phyloP scores from a whole-genome alignment of 371 early-diverging fungal species.

The Circinella minor region DNA sequence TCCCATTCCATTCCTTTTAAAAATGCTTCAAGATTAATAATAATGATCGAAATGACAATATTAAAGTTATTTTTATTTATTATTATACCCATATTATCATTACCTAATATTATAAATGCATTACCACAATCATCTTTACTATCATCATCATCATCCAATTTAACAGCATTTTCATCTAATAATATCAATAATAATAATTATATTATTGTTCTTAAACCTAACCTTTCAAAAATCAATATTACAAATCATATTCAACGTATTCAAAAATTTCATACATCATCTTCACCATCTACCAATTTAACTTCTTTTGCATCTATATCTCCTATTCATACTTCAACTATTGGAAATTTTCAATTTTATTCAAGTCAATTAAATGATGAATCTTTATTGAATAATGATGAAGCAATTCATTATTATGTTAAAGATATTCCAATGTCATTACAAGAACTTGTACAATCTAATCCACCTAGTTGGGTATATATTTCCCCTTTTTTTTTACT shows the following conservation, averaged over 20 bases:
- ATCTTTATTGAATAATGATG: constrained; percentile 15
- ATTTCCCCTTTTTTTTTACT: neutral
- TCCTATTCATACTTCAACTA: constrained; percentile 23
- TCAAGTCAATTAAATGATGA: constrained; percentile 35
- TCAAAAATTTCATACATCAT: constrained; percentile 19
- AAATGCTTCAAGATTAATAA: neutral
- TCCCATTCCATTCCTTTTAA: constrained; percentile 15
- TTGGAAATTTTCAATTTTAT: constrained; percentile 51
- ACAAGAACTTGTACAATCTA: constrained; percentile 47
- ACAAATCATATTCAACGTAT: constrained; percentile 36
- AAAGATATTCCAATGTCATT: constrained; percentile 41
- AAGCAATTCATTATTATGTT: constrained; percentile 43
- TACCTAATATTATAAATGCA: neutral
- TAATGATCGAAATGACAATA: neutral
- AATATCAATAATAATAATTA: constrained; percentile 28
- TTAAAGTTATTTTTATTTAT: no score
- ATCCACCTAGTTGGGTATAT: constrained; percentile 52
- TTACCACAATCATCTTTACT: neutral
- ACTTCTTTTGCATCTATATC: constrained; percentile 5
- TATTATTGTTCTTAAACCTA: constrained; percentile 42
- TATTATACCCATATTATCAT: neutral
- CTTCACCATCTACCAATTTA: neutral
- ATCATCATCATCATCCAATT: neutral
- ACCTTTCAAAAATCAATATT: constrained; percentile 22
- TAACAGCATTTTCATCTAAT: neutral